Percentiles rank a stretch among this genome's conserved stretches.
These are phyloP conservation scores for Nectriaceae sp. DNA, from an alignment of 2,329 filamentous ascomycete genomes.

Conservation along the genomic window DNA sequence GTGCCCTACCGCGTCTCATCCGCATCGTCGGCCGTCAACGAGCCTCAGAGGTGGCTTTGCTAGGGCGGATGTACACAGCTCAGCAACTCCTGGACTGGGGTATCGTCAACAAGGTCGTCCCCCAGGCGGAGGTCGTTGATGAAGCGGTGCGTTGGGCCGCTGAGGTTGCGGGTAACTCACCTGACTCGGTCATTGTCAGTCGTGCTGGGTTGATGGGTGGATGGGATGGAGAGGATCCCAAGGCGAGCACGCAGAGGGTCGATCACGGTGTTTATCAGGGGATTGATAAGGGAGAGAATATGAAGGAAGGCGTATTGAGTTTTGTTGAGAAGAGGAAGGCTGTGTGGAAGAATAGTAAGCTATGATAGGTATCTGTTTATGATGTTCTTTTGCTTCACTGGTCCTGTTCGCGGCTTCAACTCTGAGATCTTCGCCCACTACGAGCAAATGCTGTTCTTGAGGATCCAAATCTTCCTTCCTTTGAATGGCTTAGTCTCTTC, in stretches of 20 bases:
- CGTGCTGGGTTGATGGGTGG: slow-evolving; percentile 71
- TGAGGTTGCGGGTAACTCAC: slow-evolving; percentile 66
- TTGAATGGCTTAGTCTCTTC: too few relatives aligned
- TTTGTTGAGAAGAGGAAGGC: slow-evolving; percentile 77
- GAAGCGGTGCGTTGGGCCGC: slow-evolving; percentile 63
- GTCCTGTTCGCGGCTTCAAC: too few relatives aligned
- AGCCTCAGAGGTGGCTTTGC: slow-evolving; percentile 71
- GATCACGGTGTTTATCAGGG: slow-evolving; percentile 58
- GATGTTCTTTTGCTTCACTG: too few relatives aligned
- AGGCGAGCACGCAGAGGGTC: slow-evolving; percentile 60
- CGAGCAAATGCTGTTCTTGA: too few relatives aligned
- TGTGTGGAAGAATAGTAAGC: slow-evolving; percentile 65
- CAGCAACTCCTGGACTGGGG: slow-evolving; percentile 65
- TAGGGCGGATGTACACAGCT: slow-evolving; percentile 61
- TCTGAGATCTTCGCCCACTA: too few relatives aligned
- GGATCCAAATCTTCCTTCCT: too few relatives aligned
- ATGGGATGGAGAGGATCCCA: slow-evolving; percentile 69
- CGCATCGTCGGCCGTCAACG: slow-evolving; percentile 65
- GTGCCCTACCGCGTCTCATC: slow-evolving; percentile 66
- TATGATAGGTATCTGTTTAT: slow-evolving; percentile 41
- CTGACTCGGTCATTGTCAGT: slow-evolving; percentile 75
- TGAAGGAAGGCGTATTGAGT: slow-evolving; percentile 71
- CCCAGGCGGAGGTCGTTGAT: slow-evolving; percentile 47
- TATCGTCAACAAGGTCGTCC: slow-evolving; percentile 67
- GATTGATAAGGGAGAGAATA: slow-evolving; percentile 69